Base-by-base conservation (phyloP, 768 basidiomycete genomes). In the Boletus bicolor region DNA sequence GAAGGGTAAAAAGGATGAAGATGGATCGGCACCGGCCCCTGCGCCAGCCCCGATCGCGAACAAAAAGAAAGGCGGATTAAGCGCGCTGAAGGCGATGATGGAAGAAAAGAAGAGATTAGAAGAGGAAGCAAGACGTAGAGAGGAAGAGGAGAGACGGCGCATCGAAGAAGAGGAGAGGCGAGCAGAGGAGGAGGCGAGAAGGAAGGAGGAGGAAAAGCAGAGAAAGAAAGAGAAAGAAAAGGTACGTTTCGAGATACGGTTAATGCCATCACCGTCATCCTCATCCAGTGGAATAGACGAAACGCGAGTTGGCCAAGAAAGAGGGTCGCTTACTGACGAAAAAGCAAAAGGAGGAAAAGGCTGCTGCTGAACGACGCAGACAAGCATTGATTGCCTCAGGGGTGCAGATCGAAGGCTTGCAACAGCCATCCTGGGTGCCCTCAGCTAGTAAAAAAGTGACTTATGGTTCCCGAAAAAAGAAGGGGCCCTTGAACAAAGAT, bases 261-360 rank as follows among this genome's bases (percentile, higher is more conserved):
- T 5, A 10, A 44, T 48, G 32, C 36, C 12, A 32, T 51, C 53
- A 46, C 34, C 30, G 14, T 44, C 47, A 9, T 30, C 41, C 51
- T 56, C 38, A 50, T 35, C 41, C 10, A n/a, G 30, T 44, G 44
- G 49, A 47, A 51, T 66, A 95, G 93, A 87, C 83, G 44, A 97
- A 96, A 73, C 85, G 85, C 49, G 95, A 97, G 64, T 69, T 89
- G 49, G 87, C 90, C 14, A 93, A 90, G 80, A 96, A 94, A 70
- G 95, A 98, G 74, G 97, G 97, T 24, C 84, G 89, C 44, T 76
- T 96, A 26, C 79, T 98, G 48, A 98, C 96, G n/a, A 94, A 96
- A 72, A 97, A 95, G 73, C 95, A 98, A 71, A 96, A 93, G 72
- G 89, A 92, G 66, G 95, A 98, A 70, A 86, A 82, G 63, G 90